These are phyloP conservation scores for Fusarium oxysporum DNA, from an alignment of 2,329 filamentous ascomycete genomes.

Conservation along the genomic window DNA sequence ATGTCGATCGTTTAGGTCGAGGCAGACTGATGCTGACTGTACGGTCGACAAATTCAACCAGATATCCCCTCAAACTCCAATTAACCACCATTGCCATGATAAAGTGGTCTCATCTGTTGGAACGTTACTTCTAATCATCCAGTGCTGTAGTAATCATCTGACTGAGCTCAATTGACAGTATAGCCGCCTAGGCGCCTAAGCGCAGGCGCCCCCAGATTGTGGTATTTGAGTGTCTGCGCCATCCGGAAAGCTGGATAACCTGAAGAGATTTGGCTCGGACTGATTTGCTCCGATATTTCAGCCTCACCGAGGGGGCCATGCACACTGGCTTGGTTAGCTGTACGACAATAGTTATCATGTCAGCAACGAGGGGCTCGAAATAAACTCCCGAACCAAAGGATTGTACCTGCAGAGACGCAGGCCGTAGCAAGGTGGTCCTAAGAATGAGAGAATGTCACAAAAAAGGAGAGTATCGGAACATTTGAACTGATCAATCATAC, in stretches of 20 bases:
- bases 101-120: neutral
- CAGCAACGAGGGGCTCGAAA: neutral
- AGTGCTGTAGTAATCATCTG: neutral
- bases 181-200: slow-evolving; percentile 35
- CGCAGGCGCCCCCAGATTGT: slow-evolving; percentile 20
- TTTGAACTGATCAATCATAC: neutral
- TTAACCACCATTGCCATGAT: neutral
- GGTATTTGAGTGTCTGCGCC: slow-evolving; percentile 10
- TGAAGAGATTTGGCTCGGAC: slow-evolving; percentile 6
- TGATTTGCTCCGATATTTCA: neutral
- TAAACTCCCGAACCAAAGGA: neutral
- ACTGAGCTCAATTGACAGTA: neutral
- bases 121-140: slow-evolving; percentile 19
- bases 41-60: slow-evolving; percentile 4
- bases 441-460: neutral
- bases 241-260: slow-evolving; percentile 11
- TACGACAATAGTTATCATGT: neutral
- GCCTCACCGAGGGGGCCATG: neutral
- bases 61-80: neutral
- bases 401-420: neutral
- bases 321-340: neutral
- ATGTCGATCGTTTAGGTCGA: neutral
- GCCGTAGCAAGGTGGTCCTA: neutral
- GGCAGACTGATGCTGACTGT: slow-evolving; percentile 18
- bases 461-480: neutral